Evolutionary conservation across 352 stramenopile species (phyloP), one percentile per base, ranked within the genome.

Genomic region (Phytophthora meadii): DNA sequence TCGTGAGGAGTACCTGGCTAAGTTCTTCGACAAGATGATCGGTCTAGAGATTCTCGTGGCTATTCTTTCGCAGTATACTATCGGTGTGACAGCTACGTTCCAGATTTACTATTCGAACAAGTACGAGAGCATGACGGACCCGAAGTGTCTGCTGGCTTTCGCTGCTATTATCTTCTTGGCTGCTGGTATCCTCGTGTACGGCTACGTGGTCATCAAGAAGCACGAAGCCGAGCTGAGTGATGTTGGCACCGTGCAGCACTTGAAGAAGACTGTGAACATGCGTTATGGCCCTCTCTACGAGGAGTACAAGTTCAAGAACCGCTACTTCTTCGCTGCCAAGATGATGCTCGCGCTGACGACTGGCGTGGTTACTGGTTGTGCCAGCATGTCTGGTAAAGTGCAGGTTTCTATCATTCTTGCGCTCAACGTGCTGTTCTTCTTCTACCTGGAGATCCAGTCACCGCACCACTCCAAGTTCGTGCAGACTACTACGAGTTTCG

Each of bases 1-100:
- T 36, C 82, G 84, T 52, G 74, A 87, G 22, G 74, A 88, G 24
- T 95, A 87, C 57, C 72, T 92, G 53, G 47, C 32, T 47, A 93
- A 93, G 54, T 94, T 92, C 54, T 91, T 90, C 51, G 87, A 95
- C 70, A 92, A 92, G 67, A 88, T 92, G 81, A 92, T 95, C 41
- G 84, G 85, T 24, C 54, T 93, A 14, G 65, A 90, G 40, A 75
- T 95, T 3, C 72, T 94, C 19, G 71, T 95, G 22, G 61, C 80
- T 0, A 92, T 95, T 27, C 60, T 95, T 7, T 92, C 83, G 37
- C 88, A 95, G 78, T 95, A 95, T 68, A 90, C 84, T 34, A 88
- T 95, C 34, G 85, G 86, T 69, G 84, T 95, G 24, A 92, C 86
- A 5, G 87, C 70, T 12, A 94, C 87, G 42, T 95, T 89, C 68